Conservation (phyloP, 768 basidiomycete species). For the Podaxis pistillaris region DNA sequence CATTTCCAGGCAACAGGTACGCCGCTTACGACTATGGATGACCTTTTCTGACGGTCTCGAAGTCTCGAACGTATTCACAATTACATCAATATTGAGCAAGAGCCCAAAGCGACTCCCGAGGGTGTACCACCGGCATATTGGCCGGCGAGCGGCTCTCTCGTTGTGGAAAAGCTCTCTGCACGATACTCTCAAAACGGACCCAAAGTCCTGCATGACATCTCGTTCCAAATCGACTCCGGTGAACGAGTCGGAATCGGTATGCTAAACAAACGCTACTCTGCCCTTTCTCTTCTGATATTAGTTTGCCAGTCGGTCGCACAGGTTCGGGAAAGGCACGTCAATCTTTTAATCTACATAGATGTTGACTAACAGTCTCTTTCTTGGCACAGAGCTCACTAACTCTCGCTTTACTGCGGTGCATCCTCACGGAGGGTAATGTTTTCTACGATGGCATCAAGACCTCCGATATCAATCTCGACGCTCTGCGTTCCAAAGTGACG, state of each 20-base stretch:
- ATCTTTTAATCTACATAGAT: background rate
- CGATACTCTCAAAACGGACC: conserved; percentile 52
- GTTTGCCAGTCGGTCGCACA: conserved; percentile 35
- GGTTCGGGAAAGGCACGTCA: conserved; percentile 37
- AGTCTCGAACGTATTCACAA: conserved; percentile 69
- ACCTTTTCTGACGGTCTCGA: background rate
- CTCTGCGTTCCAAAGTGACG: conserved; percentile 52
- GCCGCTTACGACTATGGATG: background rate
- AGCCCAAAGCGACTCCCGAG: conserved; percentile 35
- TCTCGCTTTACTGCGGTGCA: conserved; percentile 51
- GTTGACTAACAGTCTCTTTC: background rate
- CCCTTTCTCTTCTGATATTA: background rate
- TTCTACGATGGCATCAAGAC: conserved; percentile 51
- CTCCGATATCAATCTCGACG: conserved; percentile 48
- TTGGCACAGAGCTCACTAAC: conserved; percentile 31
- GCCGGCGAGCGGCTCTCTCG: conserved; percentile 57
- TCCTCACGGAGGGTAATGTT: conserved; percentile 52
- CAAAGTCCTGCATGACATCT: conserved; percentile 48
- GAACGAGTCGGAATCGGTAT: conserved; percentile 53
- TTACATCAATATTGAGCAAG: conserved; percentile 58
- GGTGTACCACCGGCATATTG: conserved; percentile 62
- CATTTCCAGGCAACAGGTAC: conserved; percentile 16
- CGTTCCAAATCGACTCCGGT: conserved; percentile 49
- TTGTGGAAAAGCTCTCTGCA: conserved; percentile 53
- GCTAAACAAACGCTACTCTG: background rate